Evolutionary conservation across 2,329 filamentous ascomycete species (phyloP), one percentile per base, ranked within the genome.

Genomic region (Ceratocystis eucalypticola): DNA sequence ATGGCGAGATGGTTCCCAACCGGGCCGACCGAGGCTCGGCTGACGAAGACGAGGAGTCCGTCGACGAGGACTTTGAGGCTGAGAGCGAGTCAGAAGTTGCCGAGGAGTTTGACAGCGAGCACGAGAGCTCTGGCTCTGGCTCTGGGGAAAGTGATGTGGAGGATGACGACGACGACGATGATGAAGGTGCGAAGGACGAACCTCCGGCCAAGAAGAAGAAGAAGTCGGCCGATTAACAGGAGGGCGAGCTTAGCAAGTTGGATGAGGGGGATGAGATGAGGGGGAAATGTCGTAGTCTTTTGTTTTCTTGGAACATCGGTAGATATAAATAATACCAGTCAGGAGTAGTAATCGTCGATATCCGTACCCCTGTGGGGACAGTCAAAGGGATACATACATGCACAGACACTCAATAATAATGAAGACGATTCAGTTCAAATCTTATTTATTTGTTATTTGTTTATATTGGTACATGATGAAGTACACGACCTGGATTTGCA

Each of bases 1-100:
- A 96, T 70, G 91, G 95, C 68, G 88, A 91, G 69, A 87, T 88
- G 53, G 88, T 87, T 6, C 57, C 61, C 30, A 68, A 65, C 64
- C 45, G 64, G 7, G 70, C 69, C n/a, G 90, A 94, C 75, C 87
- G 92, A 67, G 93, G 94, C 70, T 94, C 89, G 33, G 94, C 93
- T 2, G 94, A 97, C 73, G 94, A 99, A 76, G 94, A 99, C 72
- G 89, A 93, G 73, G 93, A 97, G 79, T 93, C 88, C 68, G 86
- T 92, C 7, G 94, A 99, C 72, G 94, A 99, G 75, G 94, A 99
- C 77, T 99, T 99, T 80, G 84, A 88, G 71, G 89, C 88, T 5
- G 91, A 95, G 69, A 92, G 88, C 15, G 94, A 99, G 70, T 95
- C 89, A 65, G 94, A 99, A 71, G 92, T 96, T 1, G 94, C 93